Evolutionary conservation across 768 basidiomycete genomes (phyloP), one percentile per base, ranked within the genome.

Genomic region (Amanita thiersii): DNA sequence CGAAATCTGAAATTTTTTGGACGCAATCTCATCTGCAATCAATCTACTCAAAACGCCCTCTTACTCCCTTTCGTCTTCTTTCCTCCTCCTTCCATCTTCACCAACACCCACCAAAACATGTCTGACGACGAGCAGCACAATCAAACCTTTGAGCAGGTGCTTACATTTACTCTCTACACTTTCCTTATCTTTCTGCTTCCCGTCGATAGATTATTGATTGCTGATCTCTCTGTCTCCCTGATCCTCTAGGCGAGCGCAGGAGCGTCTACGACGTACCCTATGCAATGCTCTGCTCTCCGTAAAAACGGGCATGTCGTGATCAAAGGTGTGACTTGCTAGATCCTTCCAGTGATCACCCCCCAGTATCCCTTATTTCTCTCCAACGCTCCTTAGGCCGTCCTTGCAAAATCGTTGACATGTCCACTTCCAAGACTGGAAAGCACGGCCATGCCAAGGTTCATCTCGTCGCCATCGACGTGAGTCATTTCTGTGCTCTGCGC

Each of bases 381-480:
- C 26, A n/a, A 28, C 26, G 26, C 26, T 7, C 18, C 40, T 6
- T 50, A 86, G 84, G 73, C 53, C 81, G 92, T 54, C 93, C 93
- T 52, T 98, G 93, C 87, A 98, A 98, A 75, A 91, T 91, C 68
- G 81, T 92, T 55, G 92, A 96, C 64, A 97, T 96, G 93, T 94
- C 91, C 49, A 96, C 93, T 70, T 98, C 93, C 63, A 98, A 98
- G 81, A 94, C 92, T 36, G 93, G 94, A 56, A 98, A 98, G 80
- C 94, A 98, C 73, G 94, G 94, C 56, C 94, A 99, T 72, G 94
- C 96, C 65, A 99, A 98, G 70, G 96, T 98, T 59, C 92, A 98
- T 69, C 77, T 99, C 49, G 79, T 97, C 54, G 96, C 81, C 61
- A 87, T 89, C 61, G 96, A 99, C 68, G 93, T 96, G 60, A 49